Percentiles rank a stretch among this genome's conserved stretches.
These are phyloP conservation scores for Amanita molliuscula DNA, from an alignment of 768 basidiomycete genomes.

Conservation along the genomic window DNA sequence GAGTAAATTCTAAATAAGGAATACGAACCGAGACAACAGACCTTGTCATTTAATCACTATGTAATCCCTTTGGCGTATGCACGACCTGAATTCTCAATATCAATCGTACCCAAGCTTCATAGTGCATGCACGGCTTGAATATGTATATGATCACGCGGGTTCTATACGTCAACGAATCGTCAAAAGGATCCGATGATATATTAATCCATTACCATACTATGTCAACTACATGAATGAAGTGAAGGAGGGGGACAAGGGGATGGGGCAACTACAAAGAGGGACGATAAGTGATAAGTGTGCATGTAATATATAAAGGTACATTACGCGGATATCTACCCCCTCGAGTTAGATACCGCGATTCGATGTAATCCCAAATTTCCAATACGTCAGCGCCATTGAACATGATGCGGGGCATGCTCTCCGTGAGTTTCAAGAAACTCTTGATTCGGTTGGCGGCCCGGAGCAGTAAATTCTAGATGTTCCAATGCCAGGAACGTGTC, in stretches of 20 bases:
- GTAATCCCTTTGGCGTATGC: too few relatives aligned
- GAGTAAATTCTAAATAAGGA: too few relatives aligned
- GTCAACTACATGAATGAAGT: background rate
- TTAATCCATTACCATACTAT: background rate
- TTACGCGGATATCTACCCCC: background rate
- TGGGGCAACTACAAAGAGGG: background rate
- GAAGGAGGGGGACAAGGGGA: background rate
- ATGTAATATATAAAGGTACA: background rate
- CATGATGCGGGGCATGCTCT: background rate
- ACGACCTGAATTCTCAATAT: too few relatives aligned
- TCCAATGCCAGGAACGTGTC: constrained; percentile 1
- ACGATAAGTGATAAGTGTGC: background rate
- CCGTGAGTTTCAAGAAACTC: background rate
- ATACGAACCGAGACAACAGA: too few relatives aligned
- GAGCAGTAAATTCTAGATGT: background rate
- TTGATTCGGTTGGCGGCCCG: background rate
- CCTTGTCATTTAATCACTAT: too few relatives aligned
- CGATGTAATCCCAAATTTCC: background rate
- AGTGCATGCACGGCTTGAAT: too few relatives aligned
- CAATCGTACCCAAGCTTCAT: too few relatives aligned
- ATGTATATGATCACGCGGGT: too few relatives aligned
- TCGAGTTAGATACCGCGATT: background rate
- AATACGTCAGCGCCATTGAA: background rate
- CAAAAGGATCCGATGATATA: background rate
- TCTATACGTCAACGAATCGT: background rate